These are phyloP conservation scores for Rhododendron vialii DNA, from an alignment of 148 eudicot species.

Conservation along the genomic window DNA sequence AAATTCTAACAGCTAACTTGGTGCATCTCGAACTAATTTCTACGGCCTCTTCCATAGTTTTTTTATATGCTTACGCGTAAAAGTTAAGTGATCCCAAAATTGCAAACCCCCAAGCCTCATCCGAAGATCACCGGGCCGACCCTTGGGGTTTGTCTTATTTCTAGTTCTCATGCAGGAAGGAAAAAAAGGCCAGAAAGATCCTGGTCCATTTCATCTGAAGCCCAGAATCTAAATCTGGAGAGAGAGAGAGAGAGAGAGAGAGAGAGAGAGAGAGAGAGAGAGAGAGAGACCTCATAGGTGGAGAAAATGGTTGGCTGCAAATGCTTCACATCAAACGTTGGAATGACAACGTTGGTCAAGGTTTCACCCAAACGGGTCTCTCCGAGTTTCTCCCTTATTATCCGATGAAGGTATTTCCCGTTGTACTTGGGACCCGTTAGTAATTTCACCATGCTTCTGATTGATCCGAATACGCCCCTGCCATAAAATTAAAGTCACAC, in stretches of 20 bases:
- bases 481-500: not conserved
- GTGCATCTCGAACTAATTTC: too few species aligned
- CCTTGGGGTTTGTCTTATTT: too few species aligned
- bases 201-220: not conserved
- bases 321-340: slow-evolving; percentile 14
- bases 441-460: not conserved
- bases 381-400: slow-evolving; percentile 7
- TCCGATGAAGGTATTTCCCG: slow-evolving; percentile 14
- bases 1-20: too few species aligned
- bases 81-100: too few species aligned
- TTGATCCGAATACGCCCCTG: not conserved
- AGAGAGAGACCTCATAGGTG: slow-evolving; percentile 14
- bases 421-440: slow-evolving; percentile 18
- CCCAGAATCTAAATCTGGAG: not conserved
- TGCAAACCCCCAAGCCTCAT: too few species aligned
- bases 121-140: too few species aligned
- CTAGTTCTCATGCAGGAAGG: not conserved
- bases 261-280: not conserved
- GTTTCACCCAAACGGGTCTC: slow-evolving; percentile 7
- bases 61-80: too few species aligned
- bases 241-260: not conserved
- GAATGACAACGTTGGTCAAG: slow-evolving; percentile 18
- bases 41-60: too few species aligned
- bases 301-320: slow-evolving; percentile 21
- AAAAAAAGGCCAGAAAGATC: not conserved